These are phyloP conservation scores for Trichocladium uniseriatum DNA, from an alignment of 495 filamentous ascomycete species.

Conservation along the genomic window DNA sequence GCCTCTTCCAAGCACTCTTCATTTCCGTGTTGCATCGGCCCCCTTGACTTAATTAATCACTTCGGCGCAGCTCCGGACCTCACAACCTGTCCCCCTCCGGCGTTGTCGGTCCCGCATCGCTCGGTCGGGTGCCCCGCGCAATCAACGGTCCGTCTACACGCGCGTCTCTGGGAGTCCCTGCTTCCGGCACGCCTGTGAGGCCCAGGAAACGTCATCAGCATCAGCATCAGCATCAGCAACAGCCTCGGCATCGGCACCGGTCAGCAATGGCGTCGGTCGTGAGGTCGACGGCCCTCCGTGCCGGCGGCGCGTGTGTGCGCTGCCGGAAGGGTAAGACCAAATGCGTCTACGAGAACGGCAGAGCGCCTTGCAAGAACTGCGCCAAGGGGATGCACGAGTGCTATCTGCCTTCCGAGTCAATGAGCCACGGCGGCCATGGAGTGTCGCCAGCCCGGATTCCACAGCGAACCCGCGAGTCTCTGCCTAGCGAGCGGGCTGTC, in stretches of 20 bases:
- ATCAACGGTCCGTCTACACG: background rate
- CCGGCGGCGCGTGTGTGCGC: constrained; percentile 45
- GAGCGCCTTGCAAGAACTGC: constrained; percentile 44
- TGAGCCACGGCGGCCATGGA: constrained; percentile 41
- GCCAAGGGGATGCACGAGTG: constrained; percentile 48
- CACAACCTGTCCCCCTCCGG: constrained; percentile 8
- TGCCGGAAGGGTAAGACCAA: constrained; percentile 48
- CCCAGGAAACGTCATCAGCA: background rate
- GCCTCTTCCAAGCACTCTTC: background rate
- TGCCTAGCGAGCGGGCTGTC: constrained; percentile 37
- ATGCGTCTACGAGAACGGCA: constrained; percentile 44
- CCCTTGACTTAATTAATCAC: background rate
- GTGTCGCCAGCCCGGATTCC: constrained; percentile 27
- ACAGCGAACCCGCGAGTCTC: constrained; percentile 33
- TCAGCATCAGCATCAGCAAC: background rate
- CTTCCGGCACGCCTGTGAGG: background rate
- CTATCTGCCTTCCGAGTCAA: constrained; percentile 43
- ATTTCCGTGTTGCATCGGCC: background rate
- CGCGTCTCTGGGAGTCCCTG: too few species aligned
- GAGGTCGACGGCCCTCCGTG: constrained; percentile 42
- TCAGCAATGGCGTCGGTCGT: constrained; percentile 38
- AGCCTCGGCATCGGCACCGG: background rate
- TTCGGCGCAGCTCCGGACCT: constrained; percentile 21
- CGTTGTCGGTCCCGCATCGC: constrained; percentile 1
- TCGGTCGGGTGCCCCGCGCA: background rate